Base-by-base conservation (phyloP, 441 rosid genomes). In the Populus hybrid region DNA sequence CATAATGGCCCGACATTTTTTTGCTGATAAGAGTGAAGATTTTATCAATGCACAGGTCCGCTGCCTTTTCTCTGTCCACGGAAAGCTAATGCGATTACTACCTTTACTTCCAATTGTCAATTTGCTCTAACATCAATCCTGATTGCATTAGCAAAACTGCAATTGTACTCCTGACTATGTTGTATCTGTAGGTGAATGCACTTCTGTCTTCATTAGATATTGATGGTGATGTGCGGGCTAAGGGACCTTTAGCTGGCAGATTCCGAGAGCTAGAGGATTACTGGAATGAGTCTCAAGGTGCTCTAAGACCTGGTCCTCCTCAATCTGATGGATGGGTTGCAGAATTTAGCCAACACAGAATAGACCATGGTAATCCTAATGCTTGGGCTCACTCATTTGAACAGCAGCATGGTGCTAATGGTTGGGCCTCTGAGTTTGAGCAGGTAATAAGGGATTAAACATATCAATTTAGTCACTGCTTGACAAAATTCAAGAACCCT, bases 221-320 rank as follows among this genome's bases (percentile, higher is more conserved):
- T 72, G 98, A 96, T 64, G 80, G 81, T 80, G 91, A 89, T 81
- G 89, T 82, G 32, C 87, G 86, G 74, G 93, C 89, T 64, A 91
- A 87, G 85, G 93, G 95, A 73, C 91, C 91, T 82, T 34, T 87
- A 54, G 91, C 96, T 74, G 92, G 94, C 84, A 88, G 98, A 86
- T 89, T 85, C 74, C 87, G 79, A 63, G 99, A 94, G 87, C 83
- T 94, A 85, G 98, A 93, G 76, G 92, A 85, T 81, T 89, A 91
- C 80, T 96, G 99, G 97, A 94, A 93, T 84, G 99, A 96, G 89
- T 94, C 98, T 32, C 99, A 94, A 89, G 92, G 93, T 81, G 68
- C 86, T 82, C 35, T 85, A 79, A 85, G 85, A 76, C 91, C 90
- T 71, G 89, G 84, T 82, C 81, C 89, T 69, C 95, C 88, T 82